phyloP scores from a whole-genome alignment of 2,329 filamentous ascomycete genomes.

The Coniochaeta ligniaria region DNA sequence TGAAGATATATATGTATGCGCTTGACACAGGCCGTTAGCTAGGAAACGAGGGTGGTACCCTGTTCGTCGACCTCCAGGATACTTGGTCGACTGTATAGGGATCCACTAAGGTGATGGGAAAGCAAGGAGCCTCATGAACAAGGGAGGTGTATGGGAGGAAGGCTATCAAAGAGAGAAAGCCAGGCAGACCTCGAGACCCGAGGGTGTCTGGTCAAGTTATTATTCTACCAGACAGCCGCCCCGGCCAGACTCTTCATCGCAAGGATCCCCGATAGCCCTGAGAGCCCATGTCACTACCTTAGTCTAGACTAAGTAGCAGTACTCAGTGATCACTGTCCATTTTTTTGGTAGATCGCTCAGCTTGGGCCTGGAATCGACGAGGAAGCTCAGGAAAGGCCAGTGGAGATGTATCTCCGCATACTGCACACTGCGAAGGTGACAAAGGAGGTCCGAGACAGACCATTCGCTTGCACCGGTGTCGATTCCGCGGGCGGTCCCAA shows the following conservation, averaged over 20 bases:
- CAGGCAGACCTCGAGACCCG: neutral
- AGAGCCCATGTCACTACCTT: neutral
- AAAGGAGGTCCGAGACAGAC: neutral
- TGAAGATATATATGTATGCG: conserved; percentile 24
- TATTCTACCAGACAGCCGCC: neutral
- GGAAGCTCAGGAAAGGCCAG: neutral
- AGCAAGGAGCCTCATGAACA: neutral
- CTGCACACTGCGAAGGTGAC: neutral
- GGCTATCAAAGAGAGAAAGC: neutral
- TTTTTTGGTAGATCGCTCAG: neutral
- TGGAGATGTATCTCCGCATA: neutral
- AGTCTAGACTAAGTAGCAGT: neutral
- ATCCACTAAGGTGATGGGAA: neutral
- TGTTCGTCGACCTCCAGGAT: neutral
- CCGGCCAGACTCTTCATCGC: neutral
- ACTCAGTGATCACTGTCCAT: neutral
- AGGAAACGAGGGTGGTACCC: neutral
- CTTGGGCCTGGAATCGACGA: neutral
- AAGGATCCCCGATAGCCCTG: neutral
- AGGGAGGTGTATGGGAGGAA: neutral
- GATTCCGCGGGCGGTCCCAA: neutral
- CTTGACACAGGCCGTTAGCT: conserved; percentile 9
- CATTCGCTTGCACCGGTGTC: conserved; percentile 1
- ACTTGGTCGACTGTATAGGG: neutral
- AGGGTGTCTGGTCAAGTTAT: neutral